Evolutionary conservation across 108 stramenopile genomes (phyloP).

Genomic region (Cylindrotheca closterium): DNA sequence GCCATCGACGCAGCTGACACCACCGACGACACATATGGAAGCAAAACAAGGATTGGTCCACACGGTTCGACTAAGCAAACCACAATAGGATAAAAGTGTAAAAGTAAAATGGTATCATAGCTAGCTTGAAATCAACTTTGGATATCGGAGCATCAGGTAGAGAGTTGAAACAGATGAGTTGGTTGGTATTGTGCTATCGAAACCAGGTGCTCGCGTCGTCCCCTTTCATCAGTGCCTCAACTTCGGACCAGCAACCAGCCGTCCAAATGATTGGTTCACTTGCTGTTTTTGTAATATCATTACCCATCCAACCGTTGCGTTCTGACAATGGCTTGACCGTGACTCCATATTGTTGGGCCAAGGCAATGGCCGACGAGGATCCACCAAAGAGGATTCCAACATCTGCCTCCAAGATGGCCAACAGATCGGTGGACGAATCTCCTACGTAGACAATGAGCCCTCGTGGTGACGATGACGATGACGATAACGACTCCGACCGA

Average conservation of each 20-base stretch:
- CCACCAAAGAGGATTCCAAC: slow-evolving; percentile 53
- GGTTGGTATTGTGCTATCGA: no score
- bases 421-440: slow-evolving; percentile 54
- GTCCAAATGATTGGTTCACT: background rate
- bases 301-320: no score
- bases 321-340: slow-evolving; percentile 23
- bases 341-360: slow-evolving; percentile 40
- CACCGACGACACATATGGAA: slow-evolving; percentile 31
- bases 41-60: slow-evolving; percentile 39
- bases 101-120: no score
- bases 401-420: slow-evolving; percentile 51
- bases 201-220: no score
- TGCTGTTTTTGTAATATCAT: no score
- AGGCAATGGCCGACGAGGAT: slow-evolving; percentile 25
- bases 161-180: no score
- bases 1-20: slow-evolving; percentile 36
- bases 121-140: no score
- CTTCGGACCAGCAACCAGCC: background rate
- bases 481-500: slow-evolving; percentile 1
- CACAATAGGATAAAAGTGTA: no score
- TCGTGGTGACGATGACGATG: background rate
- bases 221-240: background rate
- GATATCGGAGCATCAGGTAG: no score
- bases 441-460: slow-evolving; percentile 50
- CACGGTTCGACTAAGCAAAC: slow-evolving; percentile 23